Base-by-base conservation (phyloP, 2,329 filamentous ascomycete genomes). In the Penicillium sp. region DNA sequence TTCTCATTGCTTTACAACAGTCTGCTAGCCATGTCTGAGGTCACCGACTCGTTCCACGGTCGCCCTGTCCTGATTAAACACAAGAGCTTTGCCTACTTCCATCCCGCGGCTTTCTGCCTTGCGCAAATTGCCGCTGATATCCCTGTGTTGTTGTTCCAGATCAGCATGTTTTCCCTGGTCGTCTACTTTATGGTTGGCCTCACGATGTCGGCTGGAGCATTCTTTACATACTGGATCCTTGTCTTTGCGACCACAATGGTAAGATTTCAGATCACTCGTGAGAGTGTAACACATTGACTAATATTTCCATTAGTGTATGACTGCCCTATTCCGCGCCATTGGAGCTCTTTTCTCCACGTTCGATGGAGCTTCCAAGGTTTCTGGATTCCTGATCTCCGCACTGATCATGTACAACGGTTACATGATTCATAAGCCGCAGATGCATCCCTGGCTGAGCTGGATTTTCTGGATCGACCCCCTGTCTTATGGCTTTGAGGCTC, bases 131-230 rank as follows among this genome's bases (percentile, higher is more conserved):
- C 74, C n/a, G 75, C 77, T 7, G 79, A 82, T 54, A 70, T 81
- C 0, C 80, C 79, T 0, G 76, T 82, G 4, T 76, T 85, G 47
- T 73, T 86, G 12, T 77, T 85, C 55, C 85, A 88, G 60, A 74
- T 86, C 15, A 76, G 79, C 0, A 69, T 74, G 0, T 88, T 88
- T 58, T 74, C 78, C 2, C 6, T 88, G 0, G 74, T 85, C 0
- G 55, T 85, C 0, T 87, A 87, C 69, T 88, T 85, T 58, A 85
- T 87, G 83, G 79, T 80, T 13, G 81, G 81, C 0, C 69, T 87
- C 23, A 79, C 76, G 4, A 65, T 67, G 39, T 70, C 74, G 0
- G 83, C 84, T 0, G 74, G 64, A 0, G 70, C 76, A 0, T 87
- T 86, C 71, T 86, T 88, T 61, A 85, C 83, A 0, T 85, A 79